A percentile compares a stretch with the other conserved stretches of the same genome.
Evolutionary conservation across 805 yeast species (phyloP).

Genomic region (Brettanomyces custersianus): DNA sequence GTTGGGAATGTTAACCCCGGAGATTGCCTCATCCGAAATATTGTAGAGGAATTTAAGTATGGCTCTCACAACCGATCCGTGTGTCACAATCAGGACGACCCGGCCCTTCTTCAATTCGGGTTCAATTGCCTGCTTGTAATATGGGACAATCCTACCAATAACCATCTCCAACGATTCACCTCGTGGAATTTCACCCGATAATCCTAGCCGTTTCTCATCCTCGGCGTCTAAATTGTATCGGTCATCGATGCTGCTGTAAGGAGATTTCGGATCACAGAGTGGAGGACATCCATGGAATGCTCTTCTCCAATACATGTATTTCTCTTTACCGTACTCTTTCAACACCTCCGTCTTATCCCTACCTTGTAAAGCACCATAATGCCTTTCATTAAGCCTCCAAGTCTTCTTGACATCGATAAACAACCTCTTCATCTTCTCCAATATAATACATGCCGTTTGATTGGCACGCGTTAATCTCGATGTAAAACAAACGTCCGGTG

Average conservation of each 20-base stretch:
- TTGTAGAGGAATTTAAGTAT: conserved; percentile 58
- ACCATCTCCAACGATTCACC: conserved; percentile 74
- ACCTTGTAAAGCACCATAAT: conserved; percentile 78
- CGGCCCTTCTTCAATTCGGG: conserved; percentile 39
- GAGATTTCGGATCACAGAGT: conserved; percentile 23
- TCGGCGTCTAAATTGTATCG: conserved; percentile 29
- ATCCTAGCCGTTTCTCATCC: conserved; percentile 24
- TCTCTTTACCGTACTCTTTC: conserved; percentile 56
- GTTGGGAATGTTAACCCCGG: conserved; percentile 71
- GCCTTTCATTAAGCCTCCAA: conserved; percentile 80
- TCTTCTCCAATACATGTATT: conserved; percentile 74
- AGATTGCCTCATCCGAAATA: conserved; percentile 59
- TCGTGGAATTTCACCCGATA: conserved; percentile 46
- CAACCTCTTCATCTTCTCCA: conserved; percentile 43
- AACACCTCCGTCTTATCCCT: conserved; percentile 60
- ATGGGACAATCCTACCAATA: conserved; percentile 54
- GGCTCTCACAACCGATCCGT: conserved; percentile 77
- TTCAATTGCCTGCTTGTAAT: conserved; percentile 44
- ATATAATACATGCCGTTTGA: conserved; percentile 63
- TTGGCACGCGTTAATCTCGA: conserved; percentile 67
- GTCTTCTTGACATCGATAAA: conserved; percentile 47
- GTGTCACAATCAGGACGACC: conserved; percentile 63
- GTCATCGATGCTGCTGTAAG: conserved; percentile 15
- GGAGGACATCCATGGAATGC: conserved; percentile 72
- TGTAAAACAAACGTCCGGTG: conserved; percentile 30